Evolutionary conservation across 2,329 filamentous ascomycete species (phyloP).

Genomic region (Nothomitra cinnamomea): DNA sequence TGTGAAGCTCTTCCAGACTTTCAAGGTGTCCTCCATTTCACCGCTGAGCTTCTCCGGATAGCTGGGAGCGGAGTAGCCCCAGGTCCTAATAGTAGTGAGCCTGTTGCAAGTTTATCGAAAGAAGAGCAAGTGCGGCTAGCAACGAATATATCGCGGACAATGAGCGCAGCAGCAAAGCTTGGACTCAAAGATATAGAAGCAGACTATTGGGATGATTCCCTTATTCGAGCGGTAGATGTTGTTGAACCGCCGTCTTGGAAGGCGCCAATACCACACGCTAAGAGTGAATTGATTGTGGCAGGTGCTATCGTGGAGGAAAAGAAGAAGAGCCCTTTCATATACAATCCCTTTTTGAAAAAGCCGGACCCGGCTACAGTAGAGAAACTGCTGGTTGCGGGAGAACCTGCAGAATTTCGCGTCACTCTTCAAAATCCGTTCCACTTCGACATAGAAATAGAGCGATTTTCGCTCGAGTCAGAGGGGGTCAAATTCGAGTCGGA

Average conservation of each 20-base stretch:
- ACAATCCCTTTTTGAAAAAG: constrained; percentile 75
- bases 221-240: constrained; percentile 61
- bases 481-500: constrained; percentile 55
- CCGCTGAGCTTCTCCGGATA: constrained; percentile 65
- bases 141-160: constrained; percentile 72
- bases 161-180: constrained; percentile 57
- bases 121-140: constrained; percentile 79
- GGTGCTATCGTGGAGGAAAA: constrained; percentile 23
- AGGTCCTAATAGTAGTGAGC: constrained; percentile 45
- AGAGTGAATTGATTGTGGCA: constrained; percentile 30
- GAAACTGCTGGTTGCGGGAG: constrained; percentile 58
- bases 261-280: constrained; percentile 47
- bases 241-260: constrained; percentile 42
- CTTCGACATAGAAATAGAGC: constrained; percentile 79
- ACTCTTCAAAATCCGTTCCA: constrained; percentile 91
- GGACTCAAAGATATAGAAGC: constrained; percentile 54
- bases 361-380: constrained; percentile 39
- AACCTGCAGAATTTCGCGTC: constrained; percentile 60
- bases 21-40: constrained; percentile 73
- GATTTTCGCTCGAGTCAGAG: constrained; percentile 54
- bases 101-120: constrained; percentile 49
- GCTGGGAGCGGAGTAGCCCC: constrained; percentile 68
- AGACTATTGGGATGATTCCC: constrained; percentile 94
- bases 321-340: constrained; percentile 67
- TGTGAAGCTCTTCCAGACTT: constrained; percentile 90